These are phyloP conservation scores for Persicaria tinctoria DNA, from an alignment of 148 eudicot species.

Conservation along the genomic window DNA sequence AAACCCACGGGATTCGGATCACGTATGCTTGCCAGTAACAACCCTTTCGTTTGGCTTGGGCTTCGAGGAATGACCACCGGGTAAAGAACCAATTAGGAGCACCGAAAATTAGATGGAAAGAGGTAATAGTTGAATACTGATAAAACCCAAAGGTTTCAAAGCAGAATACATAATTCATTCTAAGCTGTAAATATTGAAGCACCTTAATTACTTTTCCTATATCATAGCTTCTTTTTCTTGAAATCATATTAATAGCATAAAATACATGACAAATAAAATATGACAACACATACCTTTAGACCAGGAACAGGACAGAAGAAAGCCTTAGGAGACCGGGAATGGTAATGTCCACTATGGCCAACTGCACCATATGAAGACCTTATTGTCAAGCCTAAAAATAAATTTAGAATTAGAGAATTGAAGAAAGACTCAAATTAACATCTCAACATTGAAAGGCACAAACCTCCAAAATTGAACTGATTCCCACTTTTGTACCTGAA, in stretches of 20 bases:
- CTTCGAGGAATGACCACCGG: constrained; percentile 92
- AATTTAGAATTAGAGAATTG: not conserved
- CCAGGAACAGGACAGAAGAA: constrained; percentile 99
- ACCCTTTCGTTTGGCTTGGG: constrained; percentile 84
- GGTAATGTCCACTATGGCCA: constrained; percentile 96
- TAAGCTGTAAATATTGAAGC: too few species aligned
- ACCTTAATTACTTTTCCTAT: too few species aligned
- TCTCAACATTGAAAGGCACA: too few species aligned
- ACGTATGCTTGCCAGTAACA: constrained; percentile 71
- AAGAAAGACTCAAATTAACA: too few species aligned
- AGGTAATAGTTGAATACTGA: too few species aligned
- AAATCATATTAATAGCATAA: too few species aligned
- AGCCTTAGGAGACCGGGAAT: constrained; percentile 96
- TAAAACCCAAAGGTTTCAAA: too few species aligned
- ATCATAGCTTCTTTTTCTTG: too few species aligned
- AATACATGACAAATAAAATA: not conserved
- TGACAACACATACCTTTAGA: constrained; percentile 47
- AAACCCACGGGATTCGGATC: constrained; percentile 91
- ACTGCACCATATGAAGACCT: constrained; percentile 88
- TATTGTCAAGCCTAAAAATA: not conserved
- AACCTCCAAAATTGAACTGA: constrained; percentile 65
- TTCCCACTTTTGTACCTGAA: constrained; percentile 51
- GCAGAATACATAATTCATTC: too few species aligned
- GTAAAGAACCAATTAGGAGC: too few species aligned
- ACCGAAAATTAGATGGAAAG: too few species aligned